phyloP scores from a whole-genome alignment of 2,329 filamentous ascomycete species.

The Penicillium crustosum region DNA sequence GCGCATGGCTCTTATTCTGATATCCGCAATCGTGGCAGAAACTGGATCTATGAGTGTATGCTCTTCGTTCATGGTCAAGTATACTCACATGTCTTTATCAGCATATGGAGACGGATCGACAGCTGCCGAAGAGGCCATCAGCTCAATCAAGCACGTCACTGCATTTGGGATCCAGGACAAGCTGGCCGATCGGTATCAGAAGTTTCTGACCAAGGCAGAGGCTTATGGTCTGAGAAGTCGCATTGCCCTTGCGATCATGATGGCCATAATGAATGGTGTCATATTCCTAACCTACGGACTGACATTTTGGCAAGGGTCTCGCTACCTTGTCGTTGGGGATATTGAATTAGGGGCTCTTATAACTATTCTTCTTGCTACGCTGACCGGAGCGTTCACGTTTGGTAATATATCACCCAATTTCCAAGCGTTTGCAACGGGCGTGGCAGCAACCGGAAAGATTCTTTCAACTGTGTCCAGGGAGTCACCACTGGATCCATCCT shows the following conservation, averaged over 20 bases:
- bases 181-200: not conserved
- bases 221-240: not conserved
- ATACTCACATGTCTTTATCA: not conserved
- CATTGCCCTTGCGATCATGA: not conserved
- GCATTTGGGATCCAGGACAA: not conserved
- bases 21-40: not conserved
- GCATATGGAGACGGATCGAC: not conserved
- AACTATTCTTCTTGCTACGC: not conserved
- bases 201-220: not conserved
- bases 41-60: not conserved
- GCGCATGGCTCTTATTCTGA: not conserved
- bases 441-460: not conserved
- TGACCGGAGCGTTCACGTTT: not conserved
- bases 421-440: not conserved
- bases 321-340: not conserved
- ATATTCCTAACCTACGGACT: not conserved
- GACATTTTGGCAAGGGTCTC: not conserved
- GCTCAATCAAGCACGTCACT: not conserved
- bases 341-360: not conserved
- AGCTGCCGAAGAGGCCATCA: not conserved
- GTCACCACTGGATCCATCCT: not conserved
- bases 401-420: not conserved
- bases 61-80: not conserved
- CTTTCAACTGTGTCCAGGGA: not conserved
- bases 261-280: not conserved